A percentile compares a stretch with the other conserved stretches of the same genome.
Evolutionary conservation across 257 asterid species (phyloP).

Genomic region (Nicotiana benthamiana): DNA sequence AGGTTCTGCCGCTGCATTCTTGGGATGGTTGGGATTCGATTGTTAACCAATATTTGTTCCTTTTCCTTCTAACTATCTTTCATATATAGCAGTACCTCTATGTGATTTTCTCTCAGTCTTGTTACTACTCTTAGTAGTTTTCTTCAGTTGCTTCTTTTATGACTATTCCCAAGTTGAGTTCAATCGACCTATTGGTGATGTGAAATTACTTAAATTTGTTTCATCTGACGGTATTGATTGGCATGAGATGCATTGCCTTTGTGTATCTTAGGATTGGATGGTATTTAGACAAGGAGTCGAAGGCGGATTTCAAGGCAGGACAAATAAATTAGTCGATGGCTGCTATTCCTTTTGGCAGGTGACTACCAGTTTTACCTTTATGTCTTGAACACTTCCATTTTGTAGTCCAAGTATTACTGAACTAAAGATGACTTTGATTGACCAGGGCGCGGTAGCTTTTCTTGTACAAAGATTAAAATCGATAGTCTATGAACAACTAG

Average conservation of each 20-base stretch:
- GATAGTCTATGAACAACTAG: conserved; percentile 44
- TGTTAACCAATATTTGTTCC: neutral
- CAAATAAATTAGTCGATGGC: conserved; percentile 95
- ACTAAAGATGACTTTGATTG: neutral
- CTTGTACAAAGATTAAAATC: conserved; percentile 57
- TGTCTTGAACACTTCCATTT: neutral
- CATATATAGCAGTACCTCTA: neutral
- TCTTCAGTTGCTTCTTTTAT: neutral
- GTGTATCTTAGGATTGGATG: conserved; percentile 76
- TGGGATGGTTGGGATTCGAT: neutral
- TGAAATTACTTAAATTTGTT: neutral
- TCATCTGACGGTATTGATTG: neutral
- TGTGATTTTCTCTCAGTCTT: neutral
- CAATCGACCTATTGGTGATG: neutral
- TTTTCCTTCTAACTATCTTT: neutral
- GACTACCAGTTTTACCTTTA: conserved; percentile 3
- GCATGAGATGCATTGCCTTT: neutral
- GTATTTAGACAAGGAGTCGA: conserved; percentile 93
- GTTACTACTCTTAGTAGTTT: conserved; percentile 1
- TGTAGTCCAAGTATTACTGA: neutral
- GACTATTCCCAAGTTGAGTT: neutral
- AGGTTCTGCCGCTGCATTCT: neutral
- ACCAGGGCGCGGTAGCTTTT: conserved; percentile 84
- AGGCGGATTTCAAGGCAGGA: conserved; percentile 98
- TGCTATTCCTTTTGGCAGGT: conserved; percentile 99